Base-by-base conservation (phyloP, 345 rosid species). In the Citrus glauca region DNA sequence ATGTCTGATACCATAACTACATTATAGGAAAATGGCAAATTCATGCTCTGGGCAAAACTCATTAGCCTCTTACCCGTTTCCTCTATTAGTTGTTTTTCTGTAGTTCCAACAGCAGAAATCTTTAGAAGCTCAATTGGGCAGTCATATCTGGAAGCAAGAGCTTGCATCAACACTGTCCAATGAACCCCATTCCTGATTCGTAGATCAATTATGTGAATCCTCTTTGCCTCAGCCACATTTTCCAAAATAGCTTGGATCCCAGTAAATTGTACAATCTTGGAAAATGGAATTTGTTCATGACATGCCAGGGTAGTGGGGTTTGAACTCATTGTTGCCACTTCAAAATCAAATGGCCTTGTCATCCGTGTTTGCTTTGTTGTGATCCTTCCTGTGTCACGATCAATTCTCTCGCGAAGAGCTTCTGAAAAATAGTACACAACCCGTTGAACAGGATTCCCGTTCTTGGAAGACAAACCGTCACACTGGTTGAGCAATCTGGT, bases 161-260 rank as follows among this genome's bases (percentile, higher is more conserved):
- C 89, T 78, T 88, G 89, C 88, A 88, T 84, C 72, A 90, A 75
- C 27, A 81, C 25, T 2, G 84, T 79, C 86, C 90, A 88, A 14
- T 87, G 90, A 57, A 63, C 48, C 9, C 94, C 90, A 25, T 19
- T 57, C 62, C 64, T 64, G 65, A 90, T 82, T 55, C 9, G 71
- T 11, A 88, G 70, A 79, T 87, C 88, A 20, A 88, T 80, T 5
- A 86, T 27, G 60, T 90, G 94, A 78, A 88, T 66, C 74, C 30
- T 86, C 71, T 76, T 88, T 32, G 88, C 79, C 22, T 78, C 77
- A 2, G 77, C 77, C 74, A 88, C 85, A 20, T 78, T 83, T 59
- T 90, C 90, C 4, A 86, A 30, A 11, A 88, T 81, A 32, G 89
- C 86, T 64, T 90, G 90, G 28, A 85, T 72, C 71, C 82, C 92